phyloP scores from a whole-genome alignment of 129 eudicot genomes.

The Solidago caesia region DNA sequence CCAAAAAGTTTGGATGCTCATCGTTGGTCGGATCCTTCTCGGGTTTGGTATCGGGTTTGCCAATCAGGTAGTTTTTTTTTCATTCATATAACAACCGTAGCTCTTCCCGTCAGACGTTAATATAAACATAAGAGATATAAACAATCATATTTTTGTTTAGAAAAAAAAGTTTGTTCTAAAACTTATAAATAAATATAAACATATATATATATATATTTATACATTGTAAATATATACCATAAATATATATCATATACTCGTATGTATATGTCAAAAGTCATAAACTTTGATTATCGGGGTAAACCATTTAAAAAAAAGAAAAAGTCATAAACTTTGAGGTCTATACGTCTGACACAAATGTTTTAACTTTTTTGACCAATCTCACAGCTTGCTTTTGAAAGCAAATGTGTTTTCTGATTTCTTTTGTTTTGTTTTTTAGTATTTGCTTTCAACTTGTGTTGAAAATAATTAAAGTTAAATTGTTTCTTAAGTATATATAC shows the following conservation, averaged over 20 bases:
- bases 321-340: background rate
- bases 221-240: background rate
- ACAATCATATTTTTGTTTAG: too few species aligned
- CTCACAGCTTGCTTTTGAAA: constrained; percentile 26
- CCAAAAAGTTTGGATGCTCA: constrained; percentile 68
- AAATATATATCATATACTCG: background rate
- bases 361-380: constrained; percentile 21
- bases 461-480: constrained; percentile 4
- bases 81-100: background rate
- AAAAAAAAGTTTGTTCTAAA: too few species aligned
- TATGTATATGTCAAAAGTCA: background rate
- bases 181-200: too few species aligned
- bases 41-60: constrained; percentile 95
- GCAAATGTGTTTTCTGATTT: constrained; percentile 15
- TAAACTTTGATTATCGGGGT: too few species aligned
- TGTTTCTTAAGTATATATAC: background rate
- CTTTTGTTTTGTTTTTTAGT: constrained; percentile 27
- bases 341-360: constrained; percentile 17
- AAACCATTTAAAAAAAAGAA: too few species aligned
- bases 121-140: background rate
- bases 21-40: constrained; percentile 80
- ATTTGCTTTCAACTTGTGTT: constrained; percentile 17
- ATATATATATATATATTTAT: background rate
- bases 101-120: background rate
- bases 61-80: constrained; percentile 59